Evolutionary conservation across 805 yeast genomes (phyloP), one percentile per base, ranked within the genome.

Genomic region (Saccharomycopsis sp.): DNA sequence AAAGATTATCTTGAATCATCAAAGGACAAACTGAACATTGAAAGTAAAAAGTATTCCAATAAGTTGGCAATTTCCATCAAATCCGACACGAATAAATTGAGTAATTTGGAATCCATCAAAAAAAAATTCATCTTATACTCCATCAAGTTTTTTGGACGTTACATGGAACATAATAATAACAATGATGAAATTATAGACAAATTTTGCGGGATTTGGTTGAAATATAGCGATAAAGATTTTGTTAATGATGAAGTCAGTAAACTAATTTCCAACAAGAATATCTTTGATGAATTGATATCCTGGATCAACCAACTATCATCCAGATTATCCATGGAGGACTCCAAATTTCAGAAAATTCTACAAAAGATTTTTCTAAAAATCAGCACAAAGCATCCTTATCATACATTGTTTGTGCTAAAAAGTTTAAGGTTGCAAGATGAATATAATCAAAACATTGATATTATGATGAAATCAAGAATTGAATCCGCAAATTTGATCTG

Each of bases 231-330:
- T 4, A 64, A 65, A 26, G 67, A 57, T 1, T 56, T 52, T 0
- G 59, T 81, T 4, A 78, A 74, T 47, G 45, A 41, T 3, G 49
- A 59, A 6, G 61, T 82, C 8, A 51, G 51, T 12, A 49, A 53
- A 2, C 59, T 62, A 3, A 51, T 79, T 2, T 37, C 52, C 4
- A 29, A 27, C 13, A 36, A 37, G 0, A 58, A 84, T 15, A 81
- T 94, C 0, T 64, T 71, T 12, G 63, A 65, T 52, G 78, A 78
- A 49, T 72, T 86, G 39, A 64, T 84, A 4, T 72, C 86, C 0
- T 88, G 96, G 95, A 65, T 79, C 28, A 78, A 80, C 44, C 97
- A 88, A 54, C 65, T 88, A 34, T 66, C 83, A 2, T 84, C 96
- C 0, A 64, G 92, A 41, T 53, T 88, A 13, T 60, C 72, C 1